Conservation (phyloP, 2,329 filamentous ascomycete genomes). For the Aureobasidium lini region DNA sequence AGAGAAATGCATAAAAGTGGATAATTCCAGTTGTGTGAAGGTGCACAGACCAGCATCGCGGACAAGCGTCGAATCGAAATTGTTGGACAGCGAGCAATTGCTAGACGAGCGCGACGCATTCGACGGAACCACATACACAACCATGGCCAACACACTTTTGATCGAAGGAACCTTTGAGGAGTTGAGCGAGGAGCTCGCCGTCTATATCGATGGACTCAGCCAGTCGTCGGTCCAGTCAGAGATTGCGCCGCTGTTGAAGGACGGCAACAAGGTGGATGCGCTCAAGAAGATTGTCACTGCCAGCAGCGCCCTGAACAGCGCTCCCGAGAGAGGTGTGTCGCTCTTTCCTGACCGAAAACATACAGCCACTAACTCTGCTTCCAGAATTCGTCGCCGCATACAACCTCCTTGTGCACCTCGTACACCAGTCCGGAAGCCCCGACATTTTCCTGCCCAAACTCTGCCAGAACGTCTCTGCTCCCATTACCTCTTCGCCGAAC, state of each 20-base stretch:
- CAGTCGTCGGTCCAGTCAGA: conserved; percentile 54
- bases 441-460: conserved; percentile 81
- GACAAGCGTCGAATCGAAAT: neutral
- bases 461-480: conserved; percentile 82
- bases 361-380: neutral
- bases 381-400: conserved; percentile 88
- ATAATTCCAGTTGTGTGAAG: neutral
- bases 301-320: conserved; percentile 67
- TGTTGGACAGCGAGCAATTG: neutral
- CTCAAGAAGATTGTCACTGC: conserved; percentile 83
- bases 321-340: conserved; percentile 70
- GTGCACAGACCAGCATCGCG: too few species aligned
- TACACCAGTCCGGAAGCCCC: conserved; percentile 75
- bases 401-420: conserved; percentile 91
- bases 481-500: conserved; percentile 74
- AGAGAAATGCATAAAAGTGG: neutral
- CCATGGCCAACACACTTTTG: conserved; percentile 30
- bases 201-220: conserved; percentile 80
- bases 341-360: neutral
- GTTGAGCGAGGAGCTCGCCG: conserved; percentile 87
- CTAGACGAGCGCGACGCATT: neutral
- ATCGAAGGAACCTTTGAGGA: conserved; percentile 93
- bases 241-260: conserved; percentile 60
- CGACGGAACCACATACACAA: conserved; percentile 1
- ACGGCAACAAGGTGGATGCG: conserved; percentile 52